Evolutionary conservation across 2,329 filamentous ascomycete species (phyloP).

Genomic region (Pseudocercospora pini-densiflorae): DNA sequence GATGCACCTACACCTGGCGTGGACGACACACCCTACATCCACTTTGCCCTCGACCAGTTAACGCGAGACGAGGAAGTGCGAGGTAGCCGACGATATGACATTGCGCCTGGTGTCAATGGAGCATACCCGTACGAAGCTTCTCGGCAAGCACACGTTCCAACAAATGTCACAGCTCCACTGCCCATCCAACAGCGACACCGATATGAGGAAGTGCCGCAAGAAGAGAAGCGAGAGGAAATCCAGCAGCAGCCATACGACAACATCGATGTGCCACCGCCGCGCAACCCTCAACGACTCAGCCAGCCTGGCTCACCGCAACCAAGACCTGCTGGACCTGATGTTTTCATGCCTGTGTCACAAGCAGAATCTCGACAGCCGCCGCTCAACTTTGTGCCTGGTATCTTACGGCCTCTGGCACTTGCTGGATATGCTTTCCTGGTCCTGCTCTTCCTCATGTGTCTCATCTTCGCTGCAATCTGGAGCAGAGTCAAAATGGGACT

Average conservation of each 20-base stretch:
- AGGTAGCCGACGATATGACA: constrained; percentile 55
- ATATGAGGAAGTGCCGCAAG: constrained; percentile 30
- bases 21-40: constrained; percentile 86
- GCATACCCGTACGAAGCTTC: constrained; percentile 28
- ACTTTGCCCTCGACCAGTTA: constrained; percentile 86
- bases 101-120: constrained; percentile 28
- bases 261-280: constrained; percentile 22
- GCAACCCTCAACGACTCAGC: constrained; percentile 24
- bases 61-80: constrained; percentile 72
- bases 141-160: constrained; percentile 15
- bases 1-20: constrained; percentile 71
- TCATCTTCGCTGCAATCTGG: constrained; percentile 75
- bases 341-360: constrained; percentile 40
- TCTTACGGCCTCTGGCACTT: constrained; percentile 71
- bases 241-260: constrained; percentile 18
- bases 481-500: constrained; percentile 68
- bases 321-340: constrained; percentile 29
- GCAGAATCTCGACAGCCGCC: constrained; percentile 35
- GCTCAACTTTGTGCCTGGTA: constrained; percentile 72
- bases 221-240: constrained; percentile 23
- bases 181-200: constrained; percentile 23
- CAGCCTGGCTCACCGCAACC: constrained; percentile 4
- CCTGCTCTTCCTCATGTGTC: constrained; percentile 70
- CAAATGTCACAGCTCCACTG: constrained; percentile 18
- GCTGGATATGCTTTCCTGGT: constrained; percentile 64